Evolutionary conservation across 352 stramenopile genomes (phyloP), one percentile per base, ranked within the genome.

Genomic region (Paralagenidium karlingii): DNA sequence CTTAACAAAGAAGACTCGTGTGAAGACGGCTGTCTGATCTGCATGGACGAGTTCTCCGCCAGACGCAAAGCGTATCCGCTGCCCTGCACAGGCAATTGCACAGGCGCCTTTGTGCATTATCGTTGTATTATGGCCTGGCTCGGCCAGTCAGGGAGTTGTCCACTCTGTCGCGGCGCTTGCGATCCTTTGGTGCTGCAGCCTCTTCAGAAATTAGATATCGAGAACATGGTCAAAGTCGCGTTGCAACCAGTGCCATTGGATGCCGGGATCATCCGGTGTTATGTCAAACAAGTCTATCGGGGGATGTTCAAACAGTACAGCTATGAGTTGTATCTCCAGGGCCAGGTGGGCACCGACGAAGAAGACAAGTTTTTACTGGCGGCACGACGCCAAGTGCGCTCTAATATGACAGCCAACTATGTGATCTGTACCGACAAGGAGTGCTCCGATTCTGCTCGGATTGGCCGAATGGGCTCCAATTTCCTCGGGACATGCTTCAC

Each of bases 71-170:
- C 78, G 16, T 92, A 92, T 29, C 78, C 78, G n/a, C 45, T 92
- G 22, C 78, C 78, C 2, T 92, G 78, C 27, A 75, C 71, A 3
- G 74, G 76, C 7, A 60, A 77, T 24, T 89, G 76, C 40, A 88
- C 73, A 0, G 78, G 78, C 21, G 78, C 76, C 5, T 82, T 48
- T 27, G 78, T 92, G 41, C 78, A 92, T 55, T 92, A 92, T 42
- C 61, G 78, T 5, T 92, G 78, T 40, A 92, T 92, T 34, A 92
- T 89, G 75, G 78, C 78, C 32, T 92, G 78, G 78, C 54, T 92
- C 0, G 78, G 78, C 0, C 75, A 89, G 40, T 88, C 73, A 1
- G 76, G 75, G 1, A 89, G 73, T 45, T 92, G 78, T 44, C 78
- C 78, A 24, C 45, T 92, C 19, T 92, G 78, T 43, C 70, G 78